phyloP scores from a whole-genome alignment of 352 stramenopile genomes.

The Phytophthora boehmeriae region DNA sequence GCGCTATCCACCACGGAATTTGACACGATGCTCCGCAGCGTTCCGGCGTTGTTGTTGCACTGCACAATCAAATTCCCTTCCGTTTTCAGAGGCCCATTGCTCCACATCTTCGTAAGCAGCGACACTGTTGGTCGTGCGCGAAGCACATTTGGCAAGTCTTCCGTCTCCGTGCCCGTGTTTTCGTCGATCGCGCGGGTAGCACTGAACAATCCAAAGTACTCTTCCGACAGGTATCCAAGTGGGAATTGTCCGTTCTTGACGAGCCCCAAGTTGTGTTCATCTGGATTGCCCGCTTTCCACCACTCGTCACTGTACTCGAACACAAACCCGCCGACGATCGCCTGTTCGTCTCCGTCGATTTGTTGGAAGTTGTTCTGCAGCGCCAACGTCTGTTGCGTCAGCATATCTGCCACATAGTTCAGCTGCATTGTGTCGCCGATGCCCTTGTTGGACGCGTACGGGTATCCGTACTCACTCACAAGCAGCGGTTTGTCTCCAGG shows the following conservation, averaged over 20 bases:
- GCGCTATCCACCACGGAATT: conserved; percentile 8
- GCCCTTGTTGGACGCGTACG: conserved; percentile 54
- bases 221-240: conserved; percentile 65
- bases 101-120: conserved; percentile 55
- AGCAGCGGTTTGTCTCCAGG: conserved; percentile 53
- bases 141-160: conserved; percentile 39
- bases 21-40: not conserved
- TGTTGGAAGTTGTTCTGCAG: conserved; percentile 66
- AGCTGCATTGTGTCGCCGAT: conserved; percentile 51
- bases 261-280: conserved; percentile 58
- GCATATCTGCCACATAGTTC: conserved; percentile 42
- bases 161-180: conserved; percentile 7
- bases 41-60: conserved; percentile 24
- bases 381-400: conserved; percentile 51
- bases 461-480: conserved; percentile 69
- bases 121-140: conserved; percentile 56
- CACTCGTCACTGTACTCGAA: conserved; percentile 84
- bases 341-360: conserved; percentile 50
- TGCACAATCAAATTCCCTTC: conserved; percentile 46
- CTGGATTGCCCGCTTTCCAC: conserved; percentile 65
- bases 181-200: conserved; percentile 11
- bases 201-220: conserved; percentile 60
- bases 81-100: conserved; percentile 31
- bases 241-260: conserved; percentile 58
- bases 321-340: conserved; percentile 68